Conservation (phyloP, 106 monocot genomes). For the Dendrobium huoshanense region DNA sequence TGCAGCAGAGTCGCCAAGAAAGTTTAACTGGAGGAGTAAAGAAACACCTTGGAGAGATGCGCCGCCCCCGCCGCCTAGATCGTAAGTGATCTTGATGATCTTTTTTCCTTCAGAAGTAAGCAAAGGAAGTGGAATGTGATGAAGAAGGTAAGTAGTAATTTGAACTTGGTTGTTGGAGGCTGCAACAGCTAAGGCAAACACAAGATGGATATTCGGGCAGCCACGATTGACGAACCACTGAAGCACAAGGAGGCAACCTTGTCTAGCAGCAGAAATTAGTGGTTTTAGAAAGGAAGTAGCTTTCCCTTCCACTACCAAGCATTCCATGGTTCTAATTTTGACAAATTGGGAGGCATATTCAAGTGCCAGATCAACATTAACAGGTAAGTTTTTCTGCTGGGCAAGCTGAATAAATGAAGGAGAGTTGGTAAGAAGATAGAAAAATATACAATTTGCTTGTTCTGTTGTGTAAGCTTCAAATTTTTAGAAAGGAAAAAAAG, state of each 20-base stretch:
- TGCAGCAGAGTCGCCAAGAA: slow-evolving; percentile 57
- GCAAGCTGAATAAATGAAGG: slow-evolving; percentile 49
- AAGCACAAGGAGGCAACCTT: slow-evolving; percentile 64
- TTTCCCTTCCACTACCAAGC: slow-evolving; percentile 69
- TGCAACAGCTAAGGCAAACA: slow-evolving; percentile 76
- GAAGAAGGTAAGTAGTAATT: slow-evolving; percentile 51
- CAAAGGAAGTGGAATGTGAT: slow-evolving; percentile 60
- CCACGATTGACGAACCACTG: slow-evolving; percentile 73
- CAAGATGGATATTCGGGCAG: slow-evolving; percentile 77
- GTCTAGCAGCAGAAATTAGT: slow-evolving; percentile 70
- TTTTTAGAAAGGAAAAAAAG: too few relatives aligned
- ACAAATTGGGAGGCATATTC: slow-evolving; percentile 75
- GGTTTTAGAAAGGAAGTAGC: slow-evolving; percentile 70
- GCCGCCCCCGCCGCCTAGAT: slow-evolving; percentile 25
- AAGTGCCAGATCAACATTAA: slow-evolving; percentile 82
- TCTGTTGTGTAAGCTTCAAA: too few relatives aligned
- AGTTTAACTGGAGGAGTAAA: slow-evolving; percentile 66
- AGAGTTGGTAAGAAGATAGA: too few relatives aligned
- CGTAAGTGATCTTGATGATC: slow-evolving; percentile 70
- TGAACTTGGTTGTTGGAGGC: slow-evolving; percentile 60
- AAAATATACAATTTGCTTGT: too few relatives aligned
- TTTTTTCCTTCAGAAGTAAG: slow-evolving; percentile 62
- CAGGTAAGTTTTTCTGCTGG: slow-evolving; percentile 71
- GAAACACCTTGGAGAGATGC: slow-evolving; percentile 72
- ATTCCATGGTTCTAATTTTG: slow-evolving; percentile 80